Conservation (phyloP, 2,329 filamentous ascomycete species). For the Alternaria metachromatica region DNA sequence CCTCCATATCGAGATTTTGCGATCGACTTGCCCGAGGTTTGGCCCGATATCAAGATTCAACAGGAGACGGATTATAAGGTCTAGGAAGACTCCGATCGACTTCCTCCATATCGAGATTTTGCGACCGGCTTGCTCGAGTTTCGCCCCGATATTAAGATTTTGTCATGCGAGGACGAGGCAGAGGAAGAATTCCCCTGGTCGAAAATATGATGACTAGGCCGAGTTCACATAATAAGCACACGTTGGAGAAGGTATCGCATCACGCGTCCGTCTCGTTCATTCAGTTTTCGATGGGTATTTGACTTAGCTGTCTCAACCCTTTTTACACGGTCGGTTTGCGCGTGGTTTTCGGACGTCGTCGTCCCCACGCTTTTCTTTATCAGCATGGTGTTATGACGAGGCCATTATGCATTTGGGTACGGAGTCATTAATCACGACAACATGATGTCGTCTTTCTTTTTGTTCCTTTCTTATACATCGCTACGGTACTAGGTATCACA, state of each 20-base stretch:
- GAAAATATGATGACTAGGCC: neutral
- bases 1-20: neutral
- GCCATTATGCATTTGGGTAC: neutral
- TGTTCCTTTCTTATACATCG: neutral
- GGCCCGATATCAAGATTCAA: neutral
- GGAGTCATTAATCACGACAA: neutral
- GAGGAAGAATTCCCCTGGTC: neutral
- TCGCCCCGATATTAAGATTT: neutral
- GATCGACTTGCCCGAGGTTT: neutral
- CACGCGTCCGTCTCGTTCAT: neutral
- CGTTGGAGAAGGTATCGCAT: neutral
- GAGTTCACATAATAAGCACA: neutral
- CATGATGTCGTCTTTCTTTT: neutral
- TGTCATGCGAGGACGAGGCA: neutral
- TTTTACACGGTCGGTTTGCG: neutral
- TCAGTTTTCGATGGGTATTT: neutral
- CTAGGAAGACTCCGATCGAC: no score
- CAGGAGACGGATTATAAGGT: no score
- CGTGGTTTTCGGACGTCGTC: neutral
- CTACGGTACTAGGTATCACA: slow-evolving; percentile 1
- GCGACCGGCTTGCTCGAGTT: no score
- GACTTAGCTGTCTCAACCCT: neutral
- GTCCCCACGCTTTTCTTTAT: neutral
- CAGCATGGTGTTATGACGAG: neutral
- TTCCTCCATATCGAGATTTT: no score